phyloP scores from a whole-genome alignment of 345 rosid genomes.

The Eucalyptus decipiens region DNA sequence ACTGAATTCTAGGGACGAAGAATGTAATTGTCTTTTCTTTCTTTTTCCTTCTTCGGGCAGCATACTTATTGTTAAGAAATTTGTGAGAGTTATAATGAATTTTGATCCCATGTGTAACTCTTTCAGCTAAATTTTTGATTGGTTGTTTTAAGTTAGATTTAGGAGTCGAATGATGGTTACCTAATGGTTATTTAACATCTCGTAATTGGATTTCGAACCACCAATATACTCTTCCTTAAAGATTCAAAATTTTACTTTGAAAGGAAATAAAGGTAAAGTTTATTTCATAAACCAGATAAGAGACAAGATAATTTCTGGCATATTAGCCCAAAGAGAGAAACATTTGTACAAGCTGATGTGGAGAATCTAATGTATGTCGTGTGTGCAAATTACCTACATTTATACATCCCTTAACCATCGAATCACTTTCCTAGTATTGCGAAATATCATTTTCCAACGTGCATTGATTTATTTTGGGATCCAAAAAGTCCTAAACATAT shows the following conservation, averaged over 20 bases:
- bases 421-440: neutral
- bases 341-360: neutral
- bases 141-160: neutral
- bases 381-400: neutral
- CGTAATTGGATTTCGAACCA: neutral
- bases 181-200: neutral
- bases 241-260: neutral
- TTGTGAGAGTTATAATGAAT: neutral
- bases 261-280: neutral
- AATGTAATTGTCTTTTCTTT: no score
- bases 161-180: neutral
- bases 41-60: neutral
- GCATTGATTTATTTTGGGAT: neutral
- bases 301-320: neutral
- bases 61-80: no score
- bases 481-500: no score
- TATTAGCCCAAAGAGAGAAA: neutral
- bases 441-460: neutral
- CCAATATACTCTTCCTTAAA: neutral
- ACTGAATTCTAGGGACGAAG: no score
- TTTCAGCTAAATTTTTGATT: neutral
- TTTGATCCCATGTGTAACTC: neutral
- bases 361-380: neutral
- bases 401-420: neutral
- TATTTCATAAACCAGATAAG: neutral